These are phyloP conservation scores for Macrocystidia cucumis DNA, from an alignment of 1,284 basidiomycete genomes.

Conservation along the genomic window DNA sequence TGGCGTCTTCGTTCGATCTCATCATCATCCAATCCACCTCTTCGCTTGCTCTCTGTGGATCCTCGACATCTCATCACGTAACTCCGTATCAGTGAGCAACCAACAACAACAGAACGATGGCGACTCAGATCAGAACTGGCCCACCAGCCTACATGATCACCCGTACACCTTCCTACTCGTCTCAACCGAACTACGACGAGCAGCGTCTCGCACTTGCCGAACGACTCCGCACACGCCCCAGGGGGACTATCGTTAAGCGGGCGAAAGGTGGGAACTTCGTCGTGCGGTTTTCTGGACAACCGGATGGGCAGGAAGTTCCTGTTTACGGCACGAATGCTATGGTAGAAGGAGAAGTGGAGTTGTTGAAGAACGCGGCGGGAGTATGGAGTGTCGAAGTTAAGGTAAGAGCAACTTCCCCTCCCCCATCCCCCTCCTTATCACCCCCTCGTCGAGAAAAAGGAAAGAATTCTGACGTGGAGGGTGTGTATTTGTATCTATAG, in stretches of 20 bases:
- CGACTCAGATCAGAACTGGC: too few relatives aligned
- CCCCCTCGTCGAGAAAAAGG: too few relatives aligned
- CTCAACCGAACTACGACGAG: conserved; percentile 47
- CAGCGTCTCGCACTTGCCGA: conserved; percentile 44
- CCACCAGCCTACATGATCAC: too few relatives aligned
- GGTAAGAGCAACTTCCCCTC: conserved; percentile 23
- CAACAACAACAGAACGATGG: too few relatives aligned
- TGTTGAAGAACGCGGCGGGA: conserved; percentile 47
- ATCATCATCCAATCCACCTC: too few relatives aligned
- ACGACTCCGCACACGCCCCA: conserved; percentile 29
- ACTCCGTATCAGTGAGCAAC: too few relatives aligned
- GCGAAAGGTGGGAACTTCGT: conserved; percentile 44
- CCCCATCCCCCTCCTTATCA: not conserved
- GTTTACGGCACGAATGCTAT: conserved; percentile 45
- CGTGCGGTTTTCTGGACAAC: conserved; percentile 46
- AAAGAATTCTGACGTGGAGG: too few relatives aligned
- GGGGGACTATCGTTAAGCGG: conserved; percentile 52
- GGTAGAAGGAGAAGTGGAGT: conserved; percentile 50
- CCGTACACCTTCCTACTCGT: conserved; percentile 36
- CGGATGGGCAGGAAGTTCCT: conserved; percentile 39
- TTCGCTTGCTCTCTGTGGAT: too few relatives aligned
- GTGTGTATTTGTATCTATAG: conserved; percentile 22
- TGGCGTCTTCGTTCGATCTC: too few relatives aligned
- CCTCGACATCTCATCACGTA: too few relatives aligned
- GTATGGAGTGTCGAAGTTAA: conserved; percentile 57